Conservation (phyloP, 1,139 yeast species). For the Wickerhamiella infanticola region DNA sequence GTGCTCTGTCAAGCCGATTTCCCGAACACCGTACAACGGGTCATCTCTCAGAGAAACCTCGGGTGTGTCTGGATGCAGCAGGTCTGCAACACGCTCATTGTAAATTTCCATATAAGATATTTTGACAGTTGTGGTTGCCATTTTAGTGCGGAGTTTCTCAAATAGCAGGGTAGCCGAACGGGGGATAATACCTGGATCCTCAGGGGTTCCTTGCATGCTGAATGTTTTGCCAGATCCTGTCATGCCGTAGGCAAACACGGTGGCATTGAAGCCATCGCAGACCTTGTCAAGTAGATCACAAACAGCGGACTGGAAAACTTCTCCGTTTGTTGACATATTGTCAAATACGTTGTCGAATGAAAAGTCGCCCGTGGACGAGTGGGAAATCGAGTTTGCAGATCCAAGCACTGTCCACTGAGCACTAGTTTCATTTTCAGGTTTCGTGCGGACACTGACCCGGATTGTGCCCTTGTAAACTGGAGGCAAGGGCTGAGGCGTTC, state of each 20-base stretch:
- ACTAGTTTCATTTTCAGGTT: conserved; percentile 16
- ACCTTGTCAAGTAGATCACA: conserved; percentile 48
- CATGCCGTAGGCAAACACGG: conserved; percentile 88
- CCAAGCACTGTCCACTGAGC: conserved; percentile 18
- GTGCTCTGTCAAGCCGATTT: conserved; percentile 58
- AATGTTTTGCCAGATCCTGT: conserved; percentile 93
- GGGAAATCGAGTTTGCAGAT: conserved; percentile 14
- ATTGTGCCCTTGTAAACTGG: conserved; percentile 21
- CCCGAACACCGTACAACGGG: conserved; percentile 52
- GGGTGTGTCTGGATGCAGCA: conserved; percentile 27
- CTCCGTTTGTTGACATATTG: conserved; percentile 31
- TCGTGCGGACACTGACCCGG: conserved; percentile 24
- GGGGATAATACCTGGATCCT: conserved; percentile 61
- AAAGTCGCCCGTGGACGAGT: conserved; percentile 31
- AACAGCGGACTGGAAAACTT: conserved; percentile 49
- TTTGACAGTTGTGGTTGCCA: conserved; percentile 28
- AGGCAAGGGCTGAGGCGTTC: conserved; percentile 1
- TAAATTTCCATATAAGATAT: conserved; percentile 79
- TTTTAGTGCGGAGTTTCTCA: conserved; percentile 28
- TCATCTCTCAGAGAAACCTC: conserved; percentile 47
- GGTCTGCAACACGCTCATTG: conserved; percentile 71
- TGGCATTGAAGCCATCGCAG: conserved; percentile 71
- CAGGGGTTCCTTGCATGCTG: conserved; percentile 64
- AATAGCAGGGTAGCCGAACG: conserved; percentile 58
- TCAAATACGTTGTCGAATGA: conserved; percentile 64